Base-by-base conservation (phyloP, 2,329 filamentous ascomycete genomes). In the Colletotrichum tamarilloi region DNA sequence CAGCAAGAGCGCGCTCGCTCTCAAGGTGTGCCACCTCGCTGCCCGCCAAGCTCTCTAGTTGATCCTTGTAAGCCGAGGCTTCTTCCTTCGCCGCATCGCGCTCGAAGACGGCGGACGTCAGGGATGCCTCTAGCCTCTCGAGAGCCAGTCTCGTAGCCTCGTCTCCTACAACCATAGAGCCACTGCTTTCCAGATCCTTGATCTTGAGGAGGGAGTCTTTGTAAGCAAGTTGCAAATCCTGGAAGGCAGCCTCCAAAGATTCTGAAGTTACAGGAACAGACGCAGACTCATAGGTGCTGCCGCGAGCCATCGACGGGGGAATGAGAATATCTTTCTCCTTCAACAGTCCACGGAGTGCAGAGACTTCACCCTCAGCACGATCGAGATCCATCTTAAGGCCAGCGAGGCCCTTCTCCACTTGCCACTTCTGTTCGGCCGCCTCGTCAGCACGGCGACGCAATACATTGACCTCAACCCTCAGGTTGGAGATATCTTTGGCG, bases 351-450 rank as follows among this genome's bases (percentile, higher is more conserved):
- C 94, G 92, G 53, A 99, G 88, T n/a, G 94, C 94, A 53, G 90
- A 87, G 35, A 97, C 97, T 84, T 99, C 97, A 81, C 97, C 94
- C 82, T 98, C 95, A 30, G 97, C 95, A 75, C 95, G 94, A 82
- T 98, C 97, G 55, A 99, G 90, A 80, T 98, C 96, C 93, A 98
- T 98, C 85, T 98, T 97, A 69, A 98, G 85, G 68, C 95, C 95
- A 65, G 91, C 89, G 2, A 98, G 86, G 22, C 95, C 95, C 84
- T 97, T 97, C 83, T 98, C 96, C 74, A 95, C 96, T 80, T 97
- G 93, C 92, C 94, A 98, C 83, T 98, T 98, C 79, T 97, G 94
- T 79, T 98, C 95, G 16, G 98, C 89, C 19, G 96, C 96, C 76
- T 98, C 96, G 78, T 99, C 96, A 35, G 96, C 96, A 67, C 97